phyloP scores from a whole-genome alignment of 805 yeast species.

The Saccharomycopsis sp. region DNA sequence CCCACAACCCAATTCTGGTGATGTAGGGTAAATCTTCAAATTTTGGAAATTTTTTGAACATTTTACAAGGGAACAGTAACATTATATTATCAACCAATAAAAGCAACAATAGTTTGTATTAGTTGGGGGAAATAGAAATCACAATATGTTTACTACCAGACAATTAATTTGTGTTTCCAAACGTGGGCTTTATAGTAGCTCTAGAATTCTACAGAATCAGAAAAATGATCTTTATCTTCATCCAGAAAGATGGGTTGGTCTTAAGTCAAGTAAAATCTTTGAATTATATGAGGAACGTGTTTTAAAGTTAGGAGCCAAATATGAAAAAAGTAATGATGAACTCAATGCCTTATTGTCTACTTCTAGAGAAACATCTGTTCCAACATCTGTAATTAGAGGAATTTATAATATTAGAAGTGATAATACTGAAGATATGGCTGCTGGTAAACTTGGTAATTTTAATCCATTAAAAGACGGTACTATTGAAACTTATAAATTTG shows the following conservation, averaged over 20 bases:
- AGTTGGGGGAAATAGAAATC: too few relatives aligned
- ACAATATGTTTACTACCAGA: too few relatives aligned
- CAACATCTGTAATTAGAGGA: constrained; percentile 18
- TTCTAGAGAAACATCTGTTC: constrained; percentile 31
- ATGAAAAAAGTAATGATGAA: constrained; percentile 41
- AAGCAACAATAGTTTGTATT: too few relatives aligned
- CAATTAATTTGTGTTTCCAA: too few relatives aligned
- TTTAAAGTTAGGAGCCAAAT: constrained; percentile 39
- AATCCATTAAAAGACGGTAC: constrained; percentile 28
- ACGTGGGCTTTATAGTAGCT: too few relatives aligned
- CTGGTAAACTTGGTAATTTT: constrained; percentile 27
- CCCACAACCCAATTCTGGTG: too few relatives aligned
- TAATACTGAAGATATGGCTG: constrained; percentile 25
- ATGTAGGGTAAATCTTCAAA: too few relatives aligned
- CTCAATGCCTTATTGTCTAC: constrained; percentile 46
- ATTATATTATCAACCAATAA: too few relatives aligned
- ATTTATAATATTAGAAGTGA: constrained; percentile 25
- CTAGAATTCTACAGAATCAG: too few relatives aligned
- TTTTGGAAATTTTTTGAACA: too few relatives aligned
- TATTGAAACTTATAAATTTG: constrained; percentile 39
- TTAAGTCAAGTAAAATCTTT: constrained; percentile 53
- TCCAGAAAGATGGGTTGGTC: constrained; percentile 63
- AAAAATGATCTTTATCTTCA: constrained; percentile 37
- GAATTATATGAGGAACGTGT: constrained; percentile 52
- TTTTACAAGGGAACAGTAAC: too few relatives aligned